Base-by-base conservation (phyloP, 2,329 filamentous ascomycete species). In the Claviceps cyperi region DNA sequence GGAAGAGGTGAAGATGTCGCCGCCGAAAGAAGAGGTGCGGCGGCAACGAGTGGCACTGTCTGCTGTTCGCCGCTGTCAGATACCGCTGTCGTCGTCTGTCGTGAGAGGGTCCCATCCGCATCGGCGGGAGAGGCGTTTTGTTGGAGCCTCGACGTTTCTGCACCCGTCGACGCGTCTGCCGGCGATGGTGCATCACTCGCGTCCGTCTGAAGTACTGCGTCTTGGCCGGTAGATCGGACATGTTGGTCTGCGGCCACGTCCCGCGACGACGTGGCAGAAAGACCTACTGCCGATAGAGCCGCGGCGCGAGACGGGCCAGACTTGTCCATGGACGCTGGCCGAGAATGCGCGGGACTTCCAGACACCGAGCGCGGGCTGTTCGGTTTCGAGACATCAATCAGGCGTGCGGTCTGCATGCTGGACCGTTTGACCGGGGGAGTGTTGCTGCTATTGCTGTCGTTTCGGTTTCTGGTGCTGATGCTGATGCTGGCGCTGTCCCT, bases 361-460 rank as follows among this genome's bases (percentile, higher is more conserved):
- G 74, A 74, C 11, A 41, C 5, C 9, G 17, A 8, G 19, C 68
- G 57, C 7, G 75, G 74, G 54, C 73, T 77, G 55, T 72, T 74
- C 17, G 75, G 75, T 14, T 68, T 69, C 8, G 70, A 57, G 5
- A 80, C 76, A 37, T 80, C 76, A 24, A 80, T 75, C 37, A 81
- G 66, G n/a, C 77, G 73, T 37, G 75, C 72, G 3, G 77, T 80
- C 53, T 72, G 72, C 17, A 77, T 66, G 55, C 75, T 78, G 2
- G 73, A 57, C 59, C 72, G 57, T 65, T 60, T 54, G 56, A 66
- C 54, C 58, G 66, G 54, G 51, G 66, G 51, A 67, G 61, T 49
- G 57, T 68, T 53, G 56, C 57, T 71, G 28, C 66, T 67, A 40
- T 65, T 63, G 9, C 78, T 63, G 7, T 79, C 76, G 0, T 32